A percentile compares a stretch with the other conserved stretches of the same genome.
Conservation (phyloP, 371 early-diverging fungal genomes). For the Mortierella sp. region DNA sequence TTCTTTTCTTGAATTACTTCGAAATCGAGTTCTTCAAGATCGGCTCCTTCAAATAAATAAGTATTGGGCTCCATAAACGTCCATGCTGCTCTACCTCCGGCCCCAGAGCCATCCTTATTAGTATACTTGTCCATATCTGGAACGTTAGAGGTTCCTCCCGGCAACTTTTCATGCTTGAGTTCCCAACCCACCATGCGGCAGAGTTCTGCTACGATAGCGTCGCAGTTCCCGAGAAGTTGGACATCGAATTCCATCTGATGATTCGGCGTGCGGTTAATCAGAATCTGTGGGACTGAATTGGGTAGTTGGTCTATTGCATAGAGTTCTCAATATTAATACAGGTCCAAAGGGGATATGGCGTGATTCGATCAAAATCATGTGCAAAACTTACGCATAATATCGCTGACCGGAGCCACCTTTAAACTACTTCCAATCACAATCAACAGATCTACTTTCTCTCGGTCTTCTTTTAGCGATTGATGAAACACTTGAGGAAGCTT, state of each 20-base stretch:
- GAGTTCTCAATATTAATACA: slow-evolving; percentile 9
- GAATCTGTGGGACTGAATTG: slow-evolving; percentile 86
- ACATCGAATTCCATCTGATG: slow-evolving; percentile 89
- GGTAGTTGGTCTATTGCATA: slow-evolving; percentile 74
- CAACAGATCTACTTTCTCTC: slow-evolving; percentile 79
- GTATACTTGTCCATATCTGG: slow-evolving; percentile 39
- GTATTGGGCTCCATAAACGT: slow-evolving; percentile 50
- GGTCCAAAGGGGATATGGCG: too few relatives aligned
- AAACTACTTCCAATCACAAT: slow-evolving; percentile 96
- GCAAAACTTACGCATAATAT: slow-evolving; percentile 79
- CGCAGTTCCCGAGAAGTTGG: slow-evolving; percentile 89
- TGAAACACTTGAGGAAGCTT: slow-evolving; percentile 87
- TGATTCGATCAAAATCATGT: too few relatives aligned
- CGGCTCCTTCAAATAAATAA: slow-evolving; percentile 58
- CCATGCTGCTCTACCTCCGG: slow-evolving; percentile 35
- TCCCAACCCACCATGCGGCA: slow-evolving; percentile 86
- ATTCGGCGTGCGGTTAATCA: slow-evolving; percentile 92
- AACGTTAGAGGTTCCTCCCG: slow-evolving; percentile 60
- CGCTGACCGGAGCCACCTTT: slow-evolving; percentile 94
- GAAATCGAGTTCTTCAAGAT: slow-evolving; percentile 41
- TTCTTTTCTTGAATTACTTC: slow-evolving; percentile 22
- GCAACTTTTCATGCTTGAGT: slow-evolving; percentile 64
- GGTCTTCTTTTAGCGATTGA: slow-evolving; percentile 66
- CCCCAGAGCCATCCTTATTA: slow-evolving; percentile 39
- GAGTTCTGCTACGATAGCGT: slow-evolving; percentile 86